Evolutionary conservation across 176 grass and related monocot genomes (phyloP).

Genomic region (Rhynchospora tenuis): DNA sequence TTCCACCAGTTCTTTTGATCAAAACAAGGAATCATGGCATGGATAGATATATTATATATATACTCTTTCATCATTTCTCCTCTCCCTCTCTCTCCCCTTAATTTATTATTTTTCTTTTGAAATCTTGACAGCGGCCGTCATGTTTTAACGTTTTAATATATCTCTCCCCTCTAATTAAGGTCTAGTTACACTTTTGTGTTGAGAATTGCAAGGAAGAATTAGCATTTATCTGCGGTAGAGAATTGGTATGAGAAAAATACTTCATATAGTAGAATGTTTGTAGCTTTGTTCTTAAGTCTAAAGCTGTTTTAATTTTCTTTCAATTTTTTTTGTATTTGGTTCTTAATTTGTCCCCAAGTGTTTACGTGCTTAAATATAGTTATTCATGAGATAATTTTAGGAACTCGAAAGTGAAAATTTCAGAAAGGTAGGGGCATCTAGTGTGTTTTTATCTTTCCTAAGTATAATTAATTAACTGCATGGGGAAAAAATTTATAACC

Average conservation of each 20-base stretch:
- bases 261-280: constrained; percentile 5
- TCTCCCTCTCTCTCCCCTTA: not conserved
- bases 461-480: not conserved
- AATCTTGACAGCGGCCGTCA: too few species aligned
- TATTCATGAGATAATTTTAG: too few species aligned
- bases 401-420: not conserved
- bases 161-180: not conserved
- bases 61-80: not conserved
- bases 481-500: not conserved
- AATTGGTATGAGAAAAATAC: constrained; percentile 2
- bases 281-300: not conserved
- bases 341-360: not conserved
- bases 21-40: constrained; percentile 37
- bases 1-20: constrained; percentile 20
- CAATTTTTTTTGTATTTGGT: not conserved
- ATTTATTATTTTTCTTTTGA: too few species aligned
- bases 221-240: not conserved
- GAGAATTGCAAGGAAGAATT: constrained; percentile 14
- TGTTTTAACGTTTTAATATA: too few species aligned
- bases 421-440: not conserved
- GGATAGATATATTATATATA: not conserved
- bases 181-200: constrained; percentile 11
- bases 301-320: not conserved
- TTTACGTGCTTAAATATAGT: not conserved
- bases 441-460: not conserved